These are phyloP conservation scores for Dryas drummondii DNA, from an alignment of 306 rosid genomes.

Conservation along the genomic window DNA sequence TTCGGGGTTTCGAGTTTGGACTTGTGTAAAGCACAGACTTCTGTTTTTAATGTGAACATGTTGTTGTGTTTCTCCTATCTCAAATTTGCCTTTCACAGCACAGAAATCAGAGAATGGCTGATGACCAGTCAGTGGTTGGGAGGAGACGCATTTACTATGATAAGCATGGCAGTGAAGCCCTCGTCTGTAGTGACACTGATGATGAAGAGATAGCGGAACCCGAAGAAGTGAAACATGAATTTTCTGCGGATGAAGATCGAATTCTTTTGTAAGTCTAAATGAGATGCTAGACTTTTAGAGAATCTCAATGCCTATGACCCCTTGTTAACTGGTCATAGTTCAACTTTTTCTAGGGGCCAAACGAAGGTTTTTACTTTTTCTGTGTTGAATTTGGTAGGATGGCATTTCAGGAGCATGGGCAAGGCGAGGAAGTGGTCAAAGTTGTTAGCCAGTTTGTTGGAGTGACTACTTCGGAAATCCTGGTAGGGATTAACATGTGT, in stretches of 20 bases:
- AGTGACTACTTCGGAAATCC: conserved; percentile 60
- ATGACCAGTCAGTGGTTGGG: conserved; percentile 93
- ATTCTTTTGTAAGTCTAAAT: conserved; percentile 59
- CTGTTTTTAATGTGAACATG: conserved; percentile 16
- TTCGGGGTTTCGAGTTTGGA: not conserved
- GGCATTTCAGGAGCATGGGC: conserved; percentile 80
- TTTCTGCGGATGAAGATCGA: conserved; percentile 77
- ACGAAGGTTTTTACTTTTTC: not conserved
- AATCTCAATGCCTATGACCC: not conserved
- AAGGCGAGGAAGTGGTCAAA: conserved; percentile 63
- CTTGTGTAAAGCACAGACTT: not conserved
- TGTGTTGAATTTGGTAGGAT: conserved; percentile 55
- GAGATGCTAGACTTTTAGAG: conserved; percentile 19
- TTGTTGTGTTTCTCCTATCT: conserved; percentile 44
- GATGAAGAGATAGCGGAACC: conserved; percentile 85
- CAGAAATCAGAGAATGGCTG: conserved; percentile 99
- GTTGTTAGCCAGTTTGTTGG: conserved; percentile 73
- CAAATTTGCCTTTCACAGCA: conserved; percentile 51
- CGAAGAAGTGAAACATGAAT: conserved; percentile 80
- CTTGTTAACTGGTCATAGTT: not conserved
- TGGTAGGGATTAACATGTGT: conserved; percentile 50
- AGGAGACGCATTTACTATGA: conserved; percentile 95
- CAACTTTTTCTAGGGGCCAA: not conserved
- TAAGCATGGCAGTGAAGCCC: conserved; percentile 82
- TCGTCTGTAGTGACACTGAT: conserved; percentile 93